Conservation (phyloP, 2,329 filamentous ascomycete genomes). For the Aspergillus puulaauensis region DNA sequence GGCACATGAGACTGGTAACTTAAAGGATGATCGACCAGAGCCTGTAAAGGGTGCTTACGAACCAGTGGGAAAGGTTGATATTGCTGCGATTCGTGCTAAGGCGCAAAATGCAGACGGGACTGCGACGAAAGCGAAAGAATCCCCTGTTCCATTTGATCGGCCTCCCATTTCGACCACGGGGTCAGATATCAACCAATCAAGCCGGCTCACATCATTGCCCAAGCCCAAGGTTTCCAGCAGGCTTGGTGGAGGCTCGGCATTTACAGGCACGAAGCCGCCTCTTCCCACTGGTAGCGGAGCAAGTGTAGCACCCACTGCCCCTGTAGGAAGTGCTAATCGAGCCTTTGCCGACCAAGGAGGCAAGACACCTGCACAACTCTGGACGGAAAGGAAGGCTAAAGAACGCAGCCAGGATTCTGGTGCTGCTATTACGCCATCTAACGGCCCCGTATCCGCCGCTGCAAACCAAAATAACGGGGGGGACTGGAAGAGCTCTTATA, state of each 20-base stretch:
- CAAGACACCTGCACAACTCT: conserved; percentile 94
- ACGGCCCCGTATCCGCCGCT: conserved; percentile 54
- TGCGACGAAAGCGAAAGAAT: conserved; percentile 30
- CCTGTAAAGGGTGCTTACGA: conserved; percentile 92
- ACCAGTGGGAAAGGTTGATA: conserved; percentile 94
- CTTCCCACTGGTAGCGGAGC: conserved; percentile 68
- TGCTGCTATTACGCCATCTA: conserved; percentile 44
- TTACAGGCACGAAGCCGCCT: conserved; percentile 86
- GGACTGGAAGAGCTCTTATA: conserved; percentile 89
- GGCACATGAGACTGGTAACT: conserved; percentile 59
- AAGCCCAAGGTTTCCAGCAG: conserved; percentile 95
- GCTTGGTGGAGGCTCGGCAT: conserved; percentile 70
- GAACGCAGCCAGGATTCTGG: conserved; percentile 60
- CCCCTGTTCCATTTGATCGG: conserved; percentile 46
- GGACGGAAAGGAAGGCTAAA: conserved; percentile 94
- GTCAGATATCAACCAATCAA: conserved; percentile 65
- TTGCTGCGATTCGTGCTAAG: conserved; percentile 84
- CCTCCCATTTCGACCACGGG: conserved; percentile 52
- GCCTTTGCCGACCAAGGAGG: conserved; percentile 94
- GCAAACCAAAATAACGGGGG: conserved; percentile 70
- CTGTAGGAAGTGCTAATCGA: conserved; percentile 75
- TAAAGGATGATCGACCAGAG: conserved; percentile 73
- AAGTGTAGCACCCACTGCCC: conserved; percentile 57
- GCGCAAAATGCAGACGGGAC: conserved; percentile 63
- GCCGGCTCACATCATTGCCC: conserved; percentile 80